Conservation (phyloP, 2,329 filamentous ascomycete genomes). For the Penicillium expansum region DNA sequence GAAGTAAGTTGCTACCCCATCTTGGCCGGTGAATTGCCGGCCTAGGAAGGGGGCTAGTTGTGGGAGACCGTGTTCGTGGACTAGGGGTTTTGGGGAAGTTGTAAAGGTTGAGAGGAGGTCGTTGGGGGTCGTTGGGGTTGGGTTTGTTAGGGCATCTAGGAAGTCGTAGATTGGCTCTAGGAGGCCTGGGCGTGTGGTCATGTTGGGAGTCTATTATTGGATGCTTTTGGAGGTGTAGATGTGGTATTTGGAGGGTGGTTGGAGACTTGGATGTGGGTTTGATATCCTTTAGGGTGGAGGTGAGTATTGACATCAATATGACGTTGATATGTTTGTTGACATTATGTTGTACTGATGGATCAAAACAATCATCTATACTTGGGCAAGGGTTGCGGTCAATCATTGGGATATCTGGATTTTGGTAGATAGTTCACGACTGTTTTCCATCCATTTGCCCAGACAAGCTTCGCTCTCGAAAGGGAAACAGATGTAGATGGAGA, state of each 20-base stretch:
- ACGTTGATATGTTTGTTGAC: constrained; percentile 12
- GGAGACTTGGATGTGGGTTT: neutral
- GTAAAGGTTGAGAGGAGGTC: constrained; percentile 39
- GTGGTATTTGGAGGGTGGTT: neutral
- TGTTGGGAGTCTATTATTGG: neutral
- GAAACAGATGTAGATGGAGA: neutral
- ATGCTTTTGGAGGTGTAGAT: neutral
- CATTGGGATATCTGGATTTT: constrained; percentile 4
- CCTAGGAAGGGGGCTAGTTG: constrained; percentile 45
- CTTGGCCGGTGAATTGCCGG: constrained; percentile 38
- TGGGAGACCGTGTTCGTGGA: constrained; percentile 43
- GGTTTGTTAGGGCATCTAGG: constrained; percentile 32
- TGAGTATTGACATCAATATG: constrained; percentile 21
- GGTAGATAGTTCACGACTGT: neutral
- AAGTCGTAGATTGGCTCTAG: constrained; percentile 28
- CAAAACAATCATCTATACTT: neutral
- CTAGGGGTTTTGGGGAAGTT: constrained; percentile 22
- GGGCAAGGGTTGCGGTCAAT: neutral
- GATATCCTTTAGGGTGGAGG: neutral
- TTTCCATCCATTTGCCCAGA: neutral
- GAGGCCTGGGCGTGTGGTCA: constrained; percentile 20
- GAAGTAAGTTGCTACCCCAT: constrained; percentile 40
- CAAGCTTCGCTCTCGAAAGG: neutral
- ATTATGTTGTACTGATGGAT: no score
- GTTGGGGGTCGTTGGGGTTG: constrained; percentile 19